phyloP scores from a whole-genome alignment of 371 early-diverging fungal genomes.

The Smittium culicis region DNA sequence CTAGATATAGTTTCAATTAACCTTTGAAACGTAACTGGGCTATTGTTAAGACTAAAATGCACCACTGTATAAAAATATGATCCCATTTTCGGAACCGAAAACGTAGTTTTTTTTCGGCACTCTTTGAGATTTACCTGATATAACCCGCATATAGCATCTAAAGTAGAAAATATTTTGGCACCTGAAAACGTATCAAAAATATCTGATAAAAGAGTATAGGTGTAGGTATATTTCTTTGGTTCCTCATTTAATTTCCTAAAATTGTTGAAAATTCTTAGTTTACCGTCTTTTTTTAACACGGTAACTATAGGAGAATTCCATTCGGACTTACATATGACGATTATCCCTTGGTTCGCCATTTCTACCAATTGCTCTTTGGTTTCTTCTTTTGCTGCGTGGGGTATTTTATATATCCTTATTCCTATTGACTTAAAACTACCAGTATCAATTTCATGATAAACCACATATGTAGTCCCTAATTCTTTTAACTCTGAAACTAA shows the following conservation, averaged over 20 bases:
- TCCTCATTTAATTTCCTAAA: neutral
- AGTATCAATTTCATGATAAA: neutral
- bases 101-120: neutral
- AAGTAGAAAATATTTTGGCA: neutral
- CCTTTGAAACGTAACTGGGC: conserved; percentile 21
- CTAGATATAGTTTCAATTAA: conserved; percentile 31
- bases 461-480: neutral
- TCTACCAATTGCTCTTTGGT: neutral
- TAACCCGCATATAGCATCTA: neutral
- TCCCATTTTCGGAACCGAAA: neutral
- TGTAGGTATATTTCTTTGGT: neutral
- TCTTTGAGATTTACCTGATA: neutral
- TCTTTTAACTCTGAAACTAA: neutral
- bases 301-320: neutral
- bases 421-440: neutral
- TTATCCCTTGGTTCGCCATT: neutral
- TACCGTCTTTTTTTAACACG: neutral
- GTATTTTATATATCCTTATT: neutral
- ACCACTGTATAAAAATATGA: conserved; percentile 33
- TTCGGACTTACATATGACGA: neutral
- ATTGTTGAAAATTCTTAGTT: neutral
- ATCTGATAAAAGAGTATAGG: neutral
- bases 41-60: conserved; percentile 32
- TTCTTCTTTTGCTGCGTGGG: neutral
- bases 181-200: neutral